Evolutionary conservation across 345 rosid species (phyloP).

Genomic region (Eucalyptus rudis): DNA sequence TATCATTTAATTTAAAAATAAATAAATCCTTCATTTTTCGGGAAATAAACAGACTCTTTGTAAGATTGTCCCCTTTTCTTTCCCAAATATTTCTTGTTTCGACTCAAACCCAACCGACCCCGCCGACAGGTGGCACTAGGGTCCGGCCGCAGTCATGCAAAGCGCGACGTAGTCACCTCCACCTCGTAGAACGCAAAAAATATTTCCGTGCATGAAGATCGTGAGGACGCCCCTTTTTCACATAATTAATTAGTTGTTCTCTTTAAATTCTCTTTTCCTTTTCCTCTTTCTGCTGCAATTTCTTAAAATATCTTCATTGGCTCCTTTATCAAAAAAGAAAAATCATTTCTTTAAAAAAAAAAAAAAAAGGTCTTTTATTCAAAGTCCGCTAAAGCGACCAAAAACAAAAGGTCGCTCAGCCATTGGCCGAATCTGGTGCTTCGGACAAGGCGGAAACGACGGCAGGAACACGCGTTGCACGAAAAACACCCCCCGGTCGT

Average conservation of each 20-base stretch:
- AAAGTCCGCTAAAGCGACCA: neutral
- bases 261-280: neutral
- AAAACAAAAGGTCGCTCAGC: neutral
- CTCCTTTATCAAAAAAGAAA: neutral
- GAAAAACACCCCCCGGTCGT: neutral
- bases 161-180: neutral
- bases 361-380: neutral
- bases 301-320: neutral
- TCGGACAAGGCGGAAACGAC: neutral
- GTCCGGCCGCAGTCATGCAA: neutral
- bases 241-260: neutral
- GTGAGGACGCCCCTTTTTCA: neutral
- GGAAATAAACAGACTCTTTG: neutral
- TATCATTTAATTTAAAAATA: no score
- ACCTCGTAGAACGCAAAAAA: neutral
- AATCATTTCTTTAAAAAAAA: neutral
- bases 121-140: neutral
- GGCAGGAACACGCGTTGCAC: neutral
- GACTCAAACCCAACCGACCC: neutral
- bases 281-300: neutral
- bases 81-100: neutral
- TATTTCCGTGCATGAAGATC: neutral
- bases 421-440: neutral
- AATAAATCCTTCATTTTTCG: no score
- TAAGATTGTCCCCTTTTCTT: neutral